Conservation (phyloP, 2,329 filamentous ascomycete genomes). For the Fusarium drepaniforme region DNA sequence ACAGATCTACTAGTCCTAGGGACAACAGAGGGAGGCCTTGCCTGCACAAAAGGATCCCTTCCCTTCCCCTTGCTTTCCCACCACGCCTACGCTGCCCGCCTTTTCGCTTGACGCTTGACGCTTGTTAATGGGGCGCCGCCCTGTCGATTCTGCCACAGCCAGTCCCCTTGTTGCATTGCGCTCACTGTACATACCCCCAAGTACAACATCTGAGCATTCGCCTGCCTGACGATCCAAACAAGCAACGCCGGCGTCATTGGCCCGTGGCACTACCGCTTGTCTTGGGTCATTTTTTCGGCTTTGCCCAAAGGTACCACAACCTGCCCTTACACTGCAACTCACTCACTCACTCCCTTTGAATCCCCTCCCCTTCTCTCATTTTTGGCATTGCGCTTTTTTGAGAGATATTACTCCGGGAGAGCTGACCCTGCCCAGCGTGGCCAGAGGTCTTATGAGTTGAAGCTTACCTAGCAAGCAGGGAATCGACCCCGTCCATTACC, state of each 20-base stretch:
- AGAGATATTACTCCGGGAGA: constrained; percentile 9
- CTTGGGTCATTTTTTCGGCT: constrained; percentile 23
- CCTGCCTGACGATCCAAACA: constrained; percentile 44
- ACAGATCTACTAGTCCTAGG: constrained; percentile 6
- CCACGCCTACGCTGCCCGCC: constrained; percentile 28
- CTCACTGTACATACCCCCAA: constrained; percentile 24
- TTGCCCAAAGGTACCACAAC: constrained; percentile 21
- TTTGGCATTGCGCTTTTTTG: constrained; percentile 10
- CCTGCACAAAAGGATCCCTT: constrained; percentile 17
- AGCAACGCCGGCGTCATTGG: constrained; percentile 43
- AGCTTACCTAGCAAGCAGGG: constrained; percentile 29
- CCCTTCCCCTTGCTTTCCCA: constrained; percentile 24
- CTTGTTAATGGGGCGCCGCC: constrained; percentile 36
- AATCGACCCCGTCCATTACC: constrained; percentile 8
- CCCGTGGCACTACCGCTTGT: constrained; percentile 36
- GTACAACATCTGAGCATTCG: constrained; percentile 43
- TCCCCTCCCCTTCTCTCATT: constrained; percentile 6
- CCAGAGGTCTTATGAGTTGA: constrained; percentile 21
- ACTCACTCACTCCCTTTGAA: constrained; percentile 22
- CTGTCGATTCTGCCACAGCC: constrained; percentile 30
- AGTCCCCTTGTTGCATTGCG: constrained; percentile 33
- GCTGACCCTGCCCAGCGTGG: constrained; percentile 19
- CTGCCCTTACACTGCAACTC: constrained; percentile 27
- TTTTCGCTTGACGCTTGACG: constrained; percentile 26
- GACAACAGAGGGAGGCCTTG: constrained; percentile 8